Base-by-base conservation (phyloP, 2,329 filamentous ascomycete genomes). In the Xylariomycetidae sp. region DNA sequence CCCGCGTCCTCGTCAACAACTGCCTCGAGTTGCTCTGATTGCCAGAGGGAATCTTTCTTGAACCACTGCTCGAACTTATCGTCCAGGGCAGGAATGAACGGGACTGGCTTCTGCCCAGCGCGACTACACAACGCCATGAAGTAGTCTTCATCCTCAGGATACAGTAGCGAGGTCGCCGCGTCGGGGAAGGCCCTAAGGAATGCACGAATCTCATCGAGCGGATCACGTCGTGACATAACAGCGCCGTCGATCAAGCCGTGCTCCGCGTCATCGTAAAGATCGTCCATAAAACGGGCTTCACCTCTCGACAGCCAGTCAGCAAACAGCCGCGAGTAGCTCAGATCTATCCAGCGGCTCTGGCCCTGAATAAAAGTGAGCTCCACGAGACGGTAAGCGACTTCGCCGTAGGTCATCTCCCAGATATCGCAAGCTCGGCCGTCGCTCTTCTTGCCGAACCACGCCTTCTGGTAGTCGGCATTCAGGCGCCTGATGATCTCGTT, bases 391-490 rank as follows among this genome's bases (percentile, higher is more conserved):
- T 56, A 54, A 11, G 67, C 46, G 10, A 70, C 64, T 41, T 69
- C 65, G 14, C 49, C 49, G 29, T 69, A 69, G 1, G 66, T 69
- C 66, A 70, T 69, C 27, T 69, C 62, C 33, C 62, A 60, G 11
- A 70, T 50, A 30, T 69, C 66, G 8, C 64, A 62, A 11, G 58
- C 57, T 34, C 63, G 54, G 22, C 63, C 64, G 6, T 55, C 53
- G 33, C 56, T 52, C 47, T 64, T 67, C 25, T 50, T 52, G 13
- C 64, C 66, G 33, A 70, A 70, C 66, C 66, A 70, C 10, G 64
- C 59, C 38, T 69, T 69, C 31, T 67, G 62, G 51, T 63, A 69
- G 42, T 70, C 66, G 28, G 61, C 61, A 45, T 70, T 70, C 13
- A 70, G 53, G 39, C 59, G 60, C 31, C 56, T 53, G 43, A 69